Base-by-base conservation (phyloP, 108 stramenopile species). In the Skeletonema tropicum region DNA sequence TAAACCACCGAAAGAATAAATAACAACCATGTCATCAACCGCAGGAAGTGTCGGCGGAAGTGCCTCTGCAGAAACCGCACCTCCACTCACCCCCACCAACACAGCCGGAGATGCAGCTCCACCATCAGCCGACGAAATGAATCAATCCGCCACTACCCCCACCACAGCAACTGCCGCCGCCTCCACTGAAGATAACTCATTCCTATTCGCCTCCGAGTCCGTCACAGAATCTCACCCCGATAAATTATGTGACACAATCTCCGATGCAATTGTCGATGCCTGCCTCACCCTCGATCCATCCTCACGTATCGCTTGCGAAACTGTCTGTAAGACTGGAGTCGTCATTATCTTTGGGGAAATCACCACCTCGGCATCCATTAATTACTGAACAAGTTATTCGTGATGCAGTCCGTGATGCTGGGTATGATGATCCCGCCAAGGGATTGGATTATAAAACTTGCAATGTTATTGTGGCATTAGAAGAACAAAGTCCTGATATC, bases 181-280 rank as follows among this genome's bases (percentile, higher is more conserved):
- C 33, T 49, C 48, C 41, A 52, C 11, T 9, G 59, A 46, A 46
- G 39, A 63, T 49, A 41, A 36, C 57, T 87, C 92, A 74, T 96
- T 94, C 77, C 93, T 97, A 33, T 97, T 97, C 73, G 92, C 97
- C 21, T 96, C 95, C 25, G 97, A 98, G 74, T 95, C 94, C 48
- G 98, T 99, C 76, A 99, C 98, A 68, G 98, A 99, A 84, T 96
- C 96, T 36, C 98, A 99, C 83, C 98, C 98, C 66, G 98, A 98
- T 94, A 98, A 98, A 84, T 92, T 98, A 69, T 95, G 97, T 82
- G 97, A 98, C 84, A 92, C 94, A 64, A 96, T 98, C 48, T 95
- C 96, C 57, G 98, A 98, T 82, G 98, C 98, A 15, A 91, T 98
- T 2, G 86, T 98, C 67, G 98, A 98, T 74, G 98, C 98, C 65